These are phyloP conservation scores for Achaetomiella virescens DNA, from an alignment of 495 filamentous ascomycete species.

Conservation along the genomic window DNA sequence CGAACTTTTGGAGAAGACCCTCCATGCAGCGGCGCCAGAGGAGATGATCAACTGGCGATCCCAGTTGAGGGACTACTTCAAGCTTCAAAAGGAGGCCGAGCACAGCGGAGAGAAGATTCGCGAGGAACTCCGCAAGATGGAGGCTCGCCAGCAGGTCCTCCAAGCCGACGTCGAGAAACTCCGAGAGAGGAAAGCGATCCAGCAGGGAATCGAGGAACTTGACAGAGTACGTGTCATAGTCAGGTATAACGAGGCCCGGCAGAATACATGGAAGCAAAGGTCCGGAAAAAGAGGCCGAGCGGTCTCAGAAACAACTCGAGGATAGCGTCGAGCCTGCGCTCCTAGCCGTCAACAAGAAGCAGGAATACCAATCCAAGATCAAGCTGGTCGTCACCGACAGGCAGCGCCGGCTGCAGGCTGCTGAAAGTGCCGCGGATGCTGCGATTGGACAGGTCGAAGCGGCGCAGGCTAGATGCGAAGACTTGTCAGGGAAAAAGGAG, in stretches of 20 bases:
- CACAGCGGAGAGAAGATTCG: conserved; percentile 50
- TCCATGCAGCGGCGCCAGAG: conserved; percentile 75
- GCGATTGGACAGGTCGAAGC: conserved; percentile 44
- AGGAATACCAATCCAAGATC: conserved; percentile 49
- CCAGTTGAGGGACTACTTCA: conserved; percentile 61
- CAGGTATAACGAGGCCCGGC: conserved; percentile 47
- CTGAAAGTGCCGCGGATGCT: conserved; percentile 49
- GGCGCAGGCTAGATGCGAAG: conserved; percentile 49
- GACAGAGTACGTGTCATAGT: conserved; percentile 60
- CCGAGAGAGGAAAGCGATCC: conserved; percentile 63
- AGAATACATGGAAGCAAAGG: conserved; percentile 41
- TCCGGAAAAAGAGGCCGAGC: conserved; percentile 39
- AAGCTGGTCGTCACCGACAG: conserved; percentile 46
- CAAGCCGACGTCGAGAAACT: conserved; percentile 79
- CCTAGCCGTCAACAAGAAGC: conserved; percentile 57
- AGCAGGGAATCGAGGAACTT: conserved; percentile 59
- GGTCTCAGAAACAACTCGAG: conserved; percentile 52
- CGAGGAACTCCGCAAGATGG: conserved; percentile 57
- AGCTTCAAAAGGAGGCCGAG: conserved; percentile 60
- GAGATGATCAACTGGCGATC: conserved; percentile 77
- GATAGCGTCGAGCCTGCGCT: conserved; percentile 61
- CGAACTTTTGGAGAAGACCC: conserved; percentile 80
- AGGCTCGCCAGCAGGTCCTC: conserved; percentile 68
- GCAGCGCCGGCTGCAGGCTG: conserved; percentile 42
- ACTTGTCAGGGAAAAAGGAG: conserved; percentile 30